phyloP scores from a whole-genome alignment of 495 filamentous ascomycete genomes.

The Cryomyces minteri region DNA sequence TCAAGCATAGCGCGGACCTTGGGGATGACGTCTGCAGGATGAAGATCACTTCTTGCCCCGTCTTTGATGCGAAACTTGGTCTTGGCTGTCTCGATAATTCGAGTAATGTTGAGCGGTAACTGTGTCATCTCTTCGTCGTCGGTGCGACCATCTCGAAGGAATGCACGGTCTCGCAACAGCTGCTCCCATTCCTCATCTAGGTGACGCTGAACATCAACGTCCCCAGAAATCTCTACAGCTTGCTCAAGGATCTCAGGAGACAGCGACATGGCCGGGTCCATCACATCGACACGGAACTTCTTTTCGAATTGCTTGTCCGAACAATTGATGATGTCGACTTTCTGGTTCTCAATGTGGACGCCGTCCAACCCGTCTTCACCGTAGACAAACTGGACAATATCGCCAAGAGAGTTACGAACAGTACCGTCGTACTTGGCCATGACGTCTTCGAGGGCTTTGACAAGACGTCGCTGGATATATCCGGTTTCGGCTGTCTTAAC shows the following conservation, averaged over 20 bases:
- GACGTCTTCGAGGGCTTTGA: conserved; percentile 95
- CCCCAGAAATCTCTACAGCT: conserved; percentile 70
- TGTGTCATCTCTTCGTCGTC: conserved; percentile 70
- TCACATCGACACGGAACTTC: conserved; percentile 82
- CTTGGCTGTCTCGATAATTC: conserved; percentile 78
- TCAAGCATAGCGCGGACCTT: conserved; percentile 59
- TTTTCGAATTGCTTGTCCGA: conserved; percentile 54
- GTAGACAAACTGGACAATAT: conserved; percentile 95
- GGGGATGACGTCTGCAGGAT: conserved; percentile 76
- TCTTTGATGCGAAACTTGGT: conserved; percentile 82
- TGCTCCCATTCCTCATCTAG: conserved; percentile 82
- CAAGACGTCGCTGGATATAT: conserved; percentile 95
- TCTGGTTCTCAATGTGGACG: conserved; percentile 76
- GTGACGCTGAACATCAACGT: conserved; percentile 63
- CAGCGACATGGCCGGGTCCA: conserved; percentile 47
- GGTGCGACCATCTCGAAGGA: conserved; percentile 36
- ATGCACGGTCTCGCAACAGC: conserved; percentile 51
- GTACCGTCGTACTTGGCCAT: conserved; percentile 97
- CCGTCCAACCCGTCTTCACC: conserved; percentile 94
- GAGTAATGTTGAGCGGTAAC: conserved; percentile 75
- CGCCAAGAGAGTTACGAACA: conserved; percentile 87
- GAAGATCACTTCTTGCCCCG: conserved; percentile 65
- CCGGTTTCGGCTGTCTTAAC: conserved; percentile 99
- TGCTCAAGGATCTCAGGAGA: conserved; percentile 64
- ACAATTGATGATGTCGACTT: conserved; percentile 65